phyloP scores from a whole-genome alignment of 2,329 filamentous ascomycete species.

The Chrysosporium keratinophilum region DNA sequence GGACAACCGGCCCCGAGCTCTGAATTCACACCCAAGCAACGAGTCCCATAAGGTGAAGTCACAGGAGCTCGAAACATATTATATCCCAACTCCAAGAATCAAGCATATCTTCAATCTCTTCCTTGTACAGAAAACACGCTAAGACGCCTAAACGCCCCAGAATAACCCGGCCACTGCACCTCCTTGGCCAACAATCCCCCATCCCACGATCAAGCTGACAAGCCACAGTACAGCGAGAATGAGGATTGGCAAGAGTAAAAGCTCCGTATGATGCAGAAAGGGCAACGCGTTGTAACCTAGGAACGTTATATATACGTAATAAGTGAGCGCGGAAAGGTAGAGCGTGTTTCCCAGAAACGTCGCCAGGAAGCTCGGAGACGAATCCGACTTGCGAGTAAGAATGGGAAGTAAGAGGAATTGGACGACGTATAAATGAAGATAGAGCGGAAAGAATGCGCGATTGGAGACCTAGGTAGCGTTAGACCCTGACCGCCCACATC shows the following conservation, averaged over 20 bases:
- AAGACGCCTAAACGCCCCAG: conserved; percentile 28
- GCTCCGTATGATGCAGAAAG: conserved; percentile 57
- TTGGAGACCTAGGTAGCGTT: conserved; percentile 45
- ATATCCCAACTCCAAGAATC: background rate
- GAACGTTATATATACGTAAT: conserved; percentile 60
- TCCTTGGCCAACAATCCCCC: conserved; percentile 38
- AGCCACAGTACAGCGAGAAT: conserved; percentile 51
- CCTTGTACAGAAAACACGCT: background rate
- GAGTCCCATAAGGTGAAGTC: no score
- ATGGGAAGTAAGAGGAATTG: conserved; percentile 59
- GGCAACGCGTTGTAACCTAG: conserved; percentile 59
- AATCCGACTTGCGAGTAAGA: conserved; percentile 32
- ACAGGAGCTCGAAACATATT: no score
- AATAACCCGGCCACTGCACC: conserved; percentile 36
- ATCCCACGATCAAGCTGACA: conserved; percentile 39
- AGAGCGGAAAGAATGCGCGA: conserved; percentile 57
- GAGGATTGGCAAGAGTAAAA: conserved; percentile 53
- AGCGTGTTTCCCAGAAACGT: conserved; percentile 55
- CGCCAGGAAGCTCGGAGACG: conserved; percentile 39
- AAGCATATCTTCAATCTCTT: background rate
- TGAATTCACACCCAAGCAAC: no score
- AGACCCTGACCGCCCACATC: background rate
- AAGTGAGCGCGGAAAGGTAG: conserved; percentile 54
- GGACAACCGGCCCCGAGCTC: background rate
- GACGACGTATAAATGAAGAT: conserved; percentile 56